Evolutionary conservation across 768 basidiomycete species (phyloP), one percentile per base, ranked within the genome.

Genomic region (Pholiota conissans): DNA sequence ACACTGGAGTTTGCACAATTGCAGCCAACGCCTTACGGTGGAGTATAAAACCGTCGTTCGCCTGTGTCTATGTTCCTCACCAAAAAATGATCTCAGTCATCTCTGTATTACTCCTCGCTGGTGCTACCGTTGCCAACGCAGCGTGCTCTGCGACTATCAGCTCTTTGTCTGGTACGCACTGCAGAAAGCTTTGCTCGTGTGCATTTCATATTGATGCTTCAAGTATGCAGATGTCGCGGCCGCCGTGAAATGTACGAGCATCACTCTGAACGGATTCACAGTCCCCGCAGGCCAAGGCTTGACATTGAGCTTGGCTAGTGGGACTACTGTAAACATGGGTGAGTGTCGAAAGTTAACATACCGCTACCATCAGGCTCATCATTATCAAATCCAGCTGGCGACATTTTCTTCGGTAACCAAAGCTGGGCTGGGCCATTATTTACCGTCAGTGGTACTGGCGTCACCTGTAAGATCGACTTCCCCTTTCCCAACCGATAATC

Each of bases 351-450:
- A 18, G 20, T 11, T 22, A 16, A 13, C 14, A 35, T 6, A n/a
- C n/a, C 10, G 22, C 5, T 3, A 39, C 28, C 7, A 40, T 14
- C 2, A 20, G n/a, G 27, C 27, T 29, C 30, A 49, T 10, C 24
- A 45, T 9, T 22, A 13, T 24, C 22, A 20, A n/a, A 22, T 5
- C 22, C 18, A 86, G 83, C 75, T 59, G 87, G 87, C 16, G 79
- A 87, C 29, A 75, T 89, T 45, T 61, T 67, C 22, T 88, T 89
- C 65, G 84, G 79, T 6, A 80, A 79, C 48, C 8, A 65, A 53
- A 78, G 64, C 37, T 85, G 84, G 84, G 42, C 64, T 0, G 85
- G 84, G 11, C 84, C 82, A 11, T 70, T 86, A 37, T 84, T 86
- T 65, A 67, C 74, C 29, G 65, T 86, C 56, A 84, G 84, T 47